Percentiles rank a stretch among this genome's conserved stretches.
Conservation (phyloP, 2,329 filamentous ascomycete species). For the Amphichorda felina region DNA sequence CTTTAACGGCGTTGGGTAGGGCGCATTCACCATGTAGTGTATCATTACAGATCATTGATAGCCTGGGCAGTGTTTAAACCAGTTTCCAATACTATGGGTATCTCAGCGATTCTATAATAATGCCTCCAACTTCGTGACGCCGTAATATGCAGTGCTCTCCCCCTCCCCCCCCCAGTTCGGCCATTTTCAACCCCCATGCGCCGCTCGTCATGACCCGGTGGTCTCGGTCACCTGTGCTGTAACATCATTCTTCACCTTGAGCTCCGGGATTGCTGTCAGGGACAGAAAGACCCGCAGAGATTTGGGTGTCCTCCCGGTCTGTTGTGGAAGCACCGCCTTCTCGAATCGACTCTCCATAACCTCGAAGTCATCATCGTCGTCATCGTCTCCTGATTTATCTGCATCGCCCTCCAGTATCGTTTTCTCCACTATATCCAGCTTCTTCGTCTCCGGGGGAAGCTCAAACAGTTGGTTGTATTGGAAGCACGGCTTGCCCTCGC, state of each 20-base stretch:
- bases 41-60: conserved; percentile 1
- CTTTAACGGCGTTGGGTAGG: background rate
- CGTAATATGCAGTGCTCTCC: background rate
- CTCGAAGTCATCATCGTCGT: conserved; percentile 40
- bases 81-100: background rate
- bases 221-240: conserved; percentile 32
- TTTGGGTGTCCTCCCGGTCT: conserved; percentile 32
- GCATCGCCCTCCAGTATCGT: conserved; percentile 22
- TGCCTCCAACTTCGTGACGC: background rate
- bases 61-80: background rate
- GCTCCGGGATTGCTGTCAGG: conserved; percentile 36
- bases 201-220: background rate
- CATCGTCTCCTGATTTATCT: conserved; percentile 16
- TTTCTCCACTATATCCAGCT: conserved; percentile 24
- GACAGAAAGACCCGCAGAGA: conserved; percentile 52
- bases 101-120: background rate
- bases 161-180: no score
- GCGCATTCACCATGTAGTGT: conserved; percentile 2
- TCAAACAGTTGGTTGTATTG: conserved; percentile 48
- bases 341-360: conserved; percentile 44
- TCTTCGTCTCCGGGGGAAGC: conserved; percentile 21
- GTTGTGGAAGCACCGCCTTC: conserved; percentile 34
- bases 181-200: background rate
- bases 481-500: conserved; percentile 34
- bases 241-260: conserved; percentile 35